These are phyloP conservation scores for Nephelium lappaceum DNA, from an alignment of 345 rosid genomes.

Conservation along the genomic window DNA sequence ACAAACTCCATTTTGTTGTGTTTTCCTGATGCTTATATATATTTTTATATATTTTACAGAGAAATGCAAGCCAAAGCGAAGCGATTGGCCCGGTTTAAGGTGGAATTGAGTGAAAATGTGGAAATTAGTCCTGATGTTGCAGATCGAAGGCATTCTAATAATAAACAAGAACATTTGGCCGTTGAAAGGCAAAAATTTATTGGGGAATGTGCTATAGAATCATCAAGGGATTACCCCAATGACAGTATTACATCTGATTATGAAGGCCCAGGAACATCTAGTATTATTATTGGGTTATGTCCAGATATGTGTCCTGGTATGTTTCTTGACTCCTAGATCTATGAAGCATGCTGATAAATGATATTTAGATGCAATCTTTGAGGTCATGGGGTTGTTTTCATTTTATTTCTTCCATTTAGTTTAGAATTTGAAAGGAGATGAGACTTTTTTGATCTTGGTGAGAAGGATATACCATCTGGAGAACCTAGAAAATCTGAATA, in stretches of 20 bases:
- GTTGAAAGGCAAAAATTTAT: conserved; percentile 34
- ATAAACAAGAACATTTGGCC: conserved; percentile 36
- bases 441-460: conserved; percentile 13
- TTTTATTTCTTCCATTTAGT: background rate
- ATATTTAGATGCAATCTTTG: conserved; percentile 19
- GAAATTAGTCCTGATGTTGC: conserved; percentile 39
- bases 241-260: conserved; percentile 44
- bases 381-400: background rate
- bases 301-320: conserved; percentile 97
- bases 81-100: conserved; percentile 79
- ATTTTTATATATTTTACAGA: conserved; percentile 39
- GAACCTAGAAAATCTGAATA: conserved; percentile 9
- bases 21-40: conserved; percentile 9
- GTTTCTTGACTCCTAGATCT: conserved; percentile 27
- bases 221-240: conserved; percentile 39
- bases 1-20: conserved; percentile 5
- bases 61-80: conserved; percentile 88
- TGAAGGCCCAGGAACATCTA: conserved; percentile 56
- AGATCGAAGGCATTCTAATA: conserved; percentile 40
- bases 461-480: conserved; percentile 5
- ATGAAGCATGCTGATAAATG: conserved; percentile 18
- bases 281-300: conserved; percentile 70
- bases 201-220: conserved; percentile 32
- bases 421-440: conserved; percentile 3
- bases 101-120: conserved; percentile 55